These are phyloP conservation scores for Corymbia citriodora DNA, from an alignment of 441 rosid genomes.

Conservation along the genomic window DNA sequence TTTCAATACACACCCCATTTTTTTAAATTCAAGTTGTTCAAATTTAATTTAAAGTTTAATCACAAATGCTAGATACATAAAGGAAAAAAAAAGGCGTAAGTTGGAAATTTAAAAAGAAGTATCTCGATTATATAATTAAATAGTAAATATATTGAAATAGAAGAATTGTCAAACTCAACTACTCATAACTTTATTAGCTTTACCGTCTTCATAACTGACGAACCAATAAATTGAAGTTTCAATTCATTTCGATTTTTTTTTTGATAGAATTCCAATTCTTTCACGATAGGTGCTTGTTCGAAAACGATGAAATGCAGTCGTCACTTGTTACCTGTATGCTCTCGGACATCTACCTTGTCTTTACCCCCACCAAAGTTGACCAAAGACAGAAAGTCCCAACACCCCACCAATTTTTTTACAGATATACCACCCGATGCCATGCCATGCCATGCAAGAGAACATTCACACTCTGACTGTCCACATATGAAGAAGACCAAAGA, in stretches of 20 bases:
- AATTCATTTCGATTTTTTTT: neutral
- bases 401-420: neutral
- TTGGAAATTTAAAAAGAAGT: too few relatives aligned
- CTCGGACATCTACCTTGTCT: neutral
- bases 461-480: neutral
- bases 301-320: neutral
- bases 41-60: too few relatives aligned
- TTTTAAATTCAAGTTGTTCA: neutral
- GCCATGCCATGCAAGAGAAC: neutral
- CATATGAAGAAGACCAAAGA: neutral
- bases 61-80: neutral
- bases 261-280: neutral
- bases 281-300: too few relatives aligned
- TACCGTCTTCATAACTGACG: neutral
- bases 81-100: neutral
- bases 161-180: neutral
- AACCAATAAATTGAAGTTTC: neutral
- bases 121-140: too few relatives aligned
- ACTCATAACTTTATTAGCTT: fast-evolving
- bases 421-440: neutral
- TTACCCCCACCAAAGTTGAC: neutral
- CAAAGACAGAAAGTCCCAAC: neutral
- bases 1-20: neutral
- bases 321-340: neutral
- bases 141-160: neutral